Evolutionary conservation across 257 asterid species (phyloP).

Genomic region (Coffea eugenioides): DNA sequence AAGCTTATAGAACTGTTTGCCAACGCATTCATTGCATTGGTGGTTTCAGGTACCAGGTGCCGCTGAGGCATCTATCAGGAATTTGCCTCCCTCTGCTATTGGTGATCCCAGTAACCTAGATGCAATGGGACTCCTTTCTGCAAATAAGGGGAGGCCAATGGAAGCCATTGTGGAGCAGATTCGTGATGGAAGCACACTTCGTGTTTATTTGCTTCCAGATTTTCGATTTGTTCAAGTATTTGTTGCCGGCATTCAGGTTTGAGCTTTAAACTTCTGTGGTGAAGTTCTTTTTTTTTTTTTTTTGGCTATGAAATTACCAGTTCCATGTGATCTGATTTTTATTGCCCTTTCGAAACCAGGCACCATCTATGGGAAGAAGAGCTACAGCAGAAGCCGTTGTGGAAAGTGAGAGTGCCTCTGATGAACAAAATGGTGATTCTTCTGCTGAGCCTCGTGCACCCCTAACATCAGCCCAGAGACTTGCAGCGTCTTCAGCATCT

Average conservation of each 20-base stretch:
- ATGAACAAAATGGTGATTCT: conserved; percentile 69
- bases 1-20: not conserved
- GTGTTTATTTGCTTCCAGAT: conserved; percentile 88
- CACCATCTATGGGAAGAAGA: conserved; percentile 93
- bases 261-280: not conserved
- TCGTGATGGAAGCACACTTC: conserved; percentile 95
- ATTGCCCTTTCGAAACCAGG: conserved; percentile 34
- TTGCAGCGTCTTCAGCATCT: conserved; percentile 65
- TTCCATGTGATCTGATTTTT: not conserved
- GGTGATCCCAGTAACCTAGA: conserved; percentile 72
- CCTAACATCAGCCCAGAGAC: conserved; percentile 84
- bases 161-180: conserved; percentile 93
- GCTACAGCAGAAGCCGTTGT: conserved; percentile 48
- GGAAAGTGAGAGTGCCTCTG: conserved; percentile 45
- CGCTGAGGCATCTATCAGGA: conserved; percentile 68
- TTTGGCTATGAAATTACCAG: too few species aligned
- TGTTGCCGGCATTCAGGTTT: conserved; percentile 92
- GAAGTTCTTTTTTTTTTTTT: not conserved
- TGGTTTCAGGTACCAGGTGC: conserved; percentile 76
- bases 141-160: conserved; percentile 86
- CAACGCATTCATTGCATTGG: conserved; percentile 6
- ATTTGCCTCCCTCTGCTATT: conserved; percentile 84
- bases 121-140: conserved; percentile 69
- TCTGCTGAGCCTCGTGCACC: conserved; percentile 57
- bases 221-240: conserved; percentile 87